phyloP scores from a whole-genome alignment of 805 yeast species.

The Schwanniomyces occidentalis region DNA sequence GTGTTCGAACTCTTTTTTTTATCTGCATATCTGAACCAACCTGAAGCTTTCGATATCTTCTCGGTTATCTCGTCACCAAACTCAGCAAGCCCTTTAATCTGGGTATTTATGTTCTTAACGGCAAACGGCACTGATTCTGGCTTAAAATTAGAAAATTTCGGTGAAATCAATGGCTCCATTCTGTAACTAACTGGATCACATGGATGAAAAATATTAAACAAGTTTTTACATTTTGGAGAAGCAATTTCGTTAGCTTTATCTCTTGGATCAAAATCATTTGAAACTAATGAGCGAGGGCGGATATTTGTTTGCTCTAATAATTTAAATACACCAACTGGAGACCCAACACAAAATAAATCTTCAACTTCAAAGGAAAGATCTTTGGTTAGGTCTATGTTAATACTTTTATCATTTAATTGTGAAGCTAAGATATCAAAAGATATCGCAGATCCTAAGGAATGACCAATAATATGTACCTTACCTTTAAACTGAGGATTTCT shows the following conservation, averaged over 20 bases:
- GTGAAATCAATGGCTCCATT: conserved; percentile 76
- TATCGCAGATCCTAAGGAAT: conserved; percentile 88
- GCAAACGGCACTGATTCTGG: conserved; percentile 64
- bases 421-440: conserved; percentile 68
- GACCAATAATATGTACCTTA: conserved; percentile 81
- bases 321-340: conserved; percentile 87
- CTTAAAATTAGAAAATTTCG: conserved; percentile 46
- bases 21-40: conserved; percentile 28
- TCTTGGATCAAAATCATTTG: conserved; percentile 21
- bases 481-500: conserved; percentile 77
- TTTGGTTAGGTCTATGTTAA: conserved; percentile 52
- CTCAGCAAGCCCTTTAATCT: conserved; percentile 41
- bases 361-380: conserved; percentile 80
- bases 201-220: conserved; percentile 84
- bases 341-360: conserved; percentile 78
- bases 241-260: conserved; percentile 18
- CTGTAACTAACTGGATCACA: conserved; percentile 92
- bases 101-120: conserved; percentile 51
- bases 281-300: conserved; percentile 35
- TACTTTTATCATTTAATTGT: conserved; percentile 31
- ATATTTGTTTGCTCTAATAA: conserved; percentile 66
- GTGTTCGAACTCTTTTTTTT: conserved; percentile 7
- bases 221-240: conserved; percentile 60
- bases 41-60: conserved; percentile 32
- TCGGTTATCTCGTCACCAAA: conserved; percentile 40